Evolutionary conservation across 2,329 filamentous ascomycete species (phyloP).

Genomic region (Talaromyces sp.): DNA sequence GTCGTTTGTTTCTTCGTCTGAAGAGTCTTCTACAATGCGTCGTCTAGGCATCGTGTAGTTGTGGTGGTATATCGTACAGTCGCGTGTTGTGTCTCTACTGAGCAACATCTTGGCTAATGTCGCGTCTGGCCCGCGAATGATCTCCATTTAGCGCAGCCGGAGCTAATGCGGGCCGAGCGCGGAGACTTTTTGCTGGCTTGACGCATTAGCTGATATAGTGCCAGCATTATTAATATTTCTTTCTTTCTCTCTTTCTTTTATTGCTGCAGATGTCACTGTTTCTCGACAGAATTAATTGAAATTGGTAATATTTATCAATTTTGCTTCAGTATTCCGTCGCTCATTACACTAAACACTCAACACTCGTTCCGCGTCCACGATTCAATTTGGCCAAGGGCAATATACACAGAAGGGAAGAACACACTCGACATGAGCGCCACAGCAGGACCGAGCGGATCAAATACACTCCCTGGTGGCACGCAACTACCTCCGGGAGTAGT

Average conservation of each 20-base stretch:
- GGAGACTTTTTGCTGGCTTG: not conserved
- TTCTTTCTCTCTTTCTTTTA: not conserved
- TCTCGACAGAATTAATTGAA: no score
- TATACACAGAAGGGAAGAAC: not conserved
- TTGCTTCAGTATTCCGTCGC: not conserved
- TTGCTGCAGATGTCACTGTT: not conserved
- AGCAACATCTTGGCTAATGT: not conserved
- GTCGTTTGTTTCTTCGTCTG: constrained; percentile 28
- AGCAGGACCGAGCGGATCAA: constrained; percentile 6
- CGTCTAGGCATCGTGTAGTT: constrained; percentile 28
- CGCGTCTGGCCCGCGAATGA: constrained; percentile 2
- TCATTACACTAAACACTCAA: not conserved
- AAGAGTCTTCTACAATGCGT: constrained; percentile 33
- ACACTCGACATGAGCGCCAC: not conserved
- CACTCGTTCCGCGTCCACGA: not conserved
- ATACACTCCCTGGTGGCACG: constrained; percentile 15
- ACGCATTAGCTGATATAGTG: not conserved
- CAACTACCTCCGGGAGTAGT: constrained; percentile 48
- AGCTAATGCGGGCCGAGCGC: constrained; percentile 6
- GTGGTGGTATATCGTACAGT: not conserved
- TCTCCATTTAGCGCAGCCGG: not conserved
- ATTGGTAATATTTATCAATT: no score
- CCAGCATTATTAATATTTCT: constrained; percentile 1
- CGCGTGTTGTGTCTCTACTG: not conserved
- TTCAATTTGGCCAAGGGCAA: not conserved